A percentile compares a stretch with the other conserved stretches of the same genome.
These are phyloP conservation scores for Diaporthe ilicicola DNA, from an alignment of 2,329 filamentous ascomycete species.

Conservation along the genomic window DNA sequence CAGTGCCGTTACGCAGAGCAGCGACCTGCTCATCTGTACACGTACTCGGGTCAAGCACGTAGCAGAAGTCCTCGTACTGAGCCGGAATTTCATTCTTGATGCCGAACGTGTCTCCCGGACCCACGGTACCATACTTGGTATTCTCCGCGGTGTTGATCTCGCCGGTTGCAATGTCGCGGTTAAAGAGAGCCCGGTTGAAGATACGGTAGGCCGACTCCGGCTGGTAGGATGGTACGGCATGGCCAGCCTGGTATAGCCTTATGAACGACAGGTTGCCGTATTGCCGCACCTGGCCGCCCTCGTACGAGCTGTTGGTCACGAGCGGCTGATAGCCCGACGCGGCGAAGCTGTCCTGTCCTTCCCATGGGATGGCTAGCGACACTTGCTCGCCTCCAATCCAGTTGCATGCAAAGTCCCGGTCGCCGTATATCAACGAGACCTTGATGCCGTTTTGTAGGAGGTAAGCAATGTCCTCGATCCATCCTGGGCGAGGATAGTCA, in stretches of 20 bases:
- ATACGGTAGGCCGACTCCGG: conserved; percentile 54
- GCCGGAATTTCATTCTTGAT: conserved; percentile 4
- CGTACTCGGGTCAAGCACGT: conserved; percentile 1
- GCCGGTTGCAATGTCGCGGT: conserved; percentile 56
- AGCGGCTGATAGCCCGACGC: conserved; percentile 72
- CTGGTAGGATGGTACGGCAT: conserved; percentile 59
- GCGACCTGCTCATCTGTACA: conserved; percentile 34
- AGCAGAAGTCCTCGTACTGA: conserved; percentile 14
- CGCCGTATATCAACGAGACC: conserved; percentile 63
- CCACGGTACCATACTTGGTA: neutral
- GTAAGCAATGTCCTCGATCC: conserved; percentile 52
- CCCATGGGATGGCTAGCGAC: conserved; percentile 60
- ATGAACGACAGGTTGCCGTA: conserved; percentile 70
- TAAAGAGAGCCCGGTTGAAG: conserved; percentile 58
- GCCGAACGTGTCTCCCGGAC: conserved; percentile 2
- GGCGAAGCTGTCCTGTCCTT: conserved; percentile 68
- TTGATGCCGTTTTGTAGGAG: conserved; percentile 63
- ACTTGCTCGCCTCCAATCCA: conserved; percentile 58
- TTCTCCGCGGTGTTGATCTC: conserved; percentile 15
- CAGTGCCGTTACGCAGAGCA: conserved; percentile 32
- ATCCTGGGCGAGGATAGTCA: conserved; percentile 41
- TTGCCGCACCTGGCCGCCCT: conserved; percentile 70
- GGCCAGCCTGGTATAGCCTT: conserved; percentile 63
- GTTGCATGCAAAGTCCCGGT: conserved; percentile 63
- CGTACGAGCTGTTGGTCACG: conserved; percentile 58